phyloP scores from a whole-genome alignment of 2,329 filamentous ascomycete genomes.

The Verticillium longisporum region DNA sequence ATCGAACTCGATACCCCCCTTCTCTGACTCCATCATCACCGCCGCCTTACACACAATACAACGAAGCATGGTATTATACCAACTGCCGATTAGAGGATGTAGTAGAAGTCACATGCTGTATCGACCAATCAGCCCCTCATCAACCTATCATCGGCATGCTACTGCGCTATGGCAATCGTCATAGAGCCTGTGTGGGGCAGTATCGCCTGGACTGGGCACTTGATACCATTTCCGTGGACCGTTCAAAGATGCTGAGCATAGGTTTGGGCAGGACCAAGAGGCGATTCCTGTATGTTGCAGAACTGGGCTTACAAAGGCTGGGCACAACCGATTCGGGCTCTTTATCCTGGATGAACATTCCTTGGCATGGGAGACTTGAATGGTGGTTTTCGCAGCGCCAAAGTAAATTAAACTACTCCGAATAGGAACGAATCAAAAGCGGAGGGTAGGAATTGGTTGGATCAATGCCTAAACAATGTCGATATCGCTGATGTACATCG shows the following conservation, averaged over 20 bases:
- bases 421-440: not conserved
- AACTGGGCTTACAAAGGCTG: not conserved
- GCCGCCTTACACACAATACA: too few relatives aligned
- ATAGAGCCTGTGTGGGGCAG: not conserved
- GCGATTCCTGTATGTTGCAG: not conserved
- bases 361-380: not conserved
- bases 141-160: not conserved
- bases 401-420: not conserved
- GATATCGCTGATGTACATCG: not conserved
- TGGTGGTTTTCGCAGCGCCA: not conserved
- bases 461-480: not conserved
- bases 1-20: too few relatives aligned
- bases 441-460: not conserved
- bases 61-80: too few relatives aligned
- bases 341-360: not conserved
- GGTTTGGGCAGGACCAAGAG: not conserved
- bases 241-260: not conserved
- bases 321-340: not conserved
- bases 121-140: not conserved
- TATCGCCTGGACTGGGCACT: not conserved
- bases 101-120: not conserved
- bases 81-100: not conserved
- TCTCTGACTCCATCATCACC: too few relatives aligned
- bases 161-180: not conserved
- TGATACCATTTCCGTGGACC: not conserved